Conservation (phyloP, 2,329 filamentous ascomycete species). For the Xylaria polymorpha region DNA sequence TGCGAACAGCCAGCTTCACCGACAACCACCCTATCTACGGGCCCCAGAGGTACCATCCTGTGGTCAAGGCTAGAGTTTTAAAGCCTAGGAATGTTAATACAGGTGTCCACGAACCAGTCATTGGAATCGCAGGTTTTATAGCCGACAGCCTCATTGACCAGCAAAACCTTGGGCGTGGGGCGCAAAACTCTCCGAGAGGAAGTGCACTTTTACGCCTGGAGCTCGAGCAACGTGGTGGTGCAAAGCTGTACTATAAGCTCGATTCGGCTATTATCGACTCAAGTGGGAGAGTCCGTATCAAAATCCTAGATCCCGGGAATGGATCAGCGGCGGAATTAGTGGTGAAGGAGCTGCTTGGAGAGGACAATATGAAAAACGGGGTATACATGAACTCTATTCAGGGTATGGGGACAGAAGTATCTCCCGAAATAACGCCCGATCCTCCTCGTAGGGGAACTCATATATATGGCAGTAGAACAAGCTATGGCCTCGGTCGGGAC, state of each 20-base stretch:
- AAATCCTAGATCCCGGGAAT: conserved; percentile 53
- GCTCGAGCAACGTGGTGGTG: conserved; percentile 61
- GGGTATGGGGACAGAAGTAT: conserved; percentile 16
- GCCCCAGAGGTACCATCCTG: conserved; percentile 63
- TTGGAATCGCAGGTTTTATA: conserved; percentile 68
- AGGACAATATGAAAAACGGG: conserved; percentile 48
- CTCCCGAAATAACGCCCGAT: conserved; percentile 13
- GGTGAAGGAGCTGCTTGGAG: conserved; percentile 58
- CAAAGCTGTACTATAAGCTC: conserved; percentile 66
- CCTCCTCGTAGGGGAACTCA: conserved; percentile 6
- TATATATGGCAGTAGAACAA: conserved; percentile 50
- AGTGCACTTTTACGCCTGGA: conserved; percentile 55
- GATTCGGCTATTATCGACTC: conserved; percentile 63
- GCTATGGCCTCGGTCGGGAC: conserved; percentile 52
- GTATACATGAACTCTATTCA: conserved; percentile 32
- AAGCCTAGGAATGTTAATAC: conserved; percentile 52
- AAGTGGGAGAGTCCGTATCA: conserved; percentile 61
- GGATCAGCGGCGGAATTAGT: conserved; percentile 55
- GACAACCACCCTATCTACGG: conserved; percentile 72
- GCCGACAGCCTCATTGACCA: conserved; percentile 46
- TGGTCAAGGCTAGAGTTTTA: conserved; percentile 64
- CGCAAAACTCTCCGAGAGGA: conserved; percentile 12
- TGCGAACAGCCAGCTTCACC: conserved; percentile 65
- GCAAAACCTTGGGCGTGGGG: neutral
- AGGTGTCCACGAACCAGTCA: conserved; percentile 52